phyloP scores from a whole-genome alignment of 441 rosid genomes.

The Mallotus repandus region DNA sequence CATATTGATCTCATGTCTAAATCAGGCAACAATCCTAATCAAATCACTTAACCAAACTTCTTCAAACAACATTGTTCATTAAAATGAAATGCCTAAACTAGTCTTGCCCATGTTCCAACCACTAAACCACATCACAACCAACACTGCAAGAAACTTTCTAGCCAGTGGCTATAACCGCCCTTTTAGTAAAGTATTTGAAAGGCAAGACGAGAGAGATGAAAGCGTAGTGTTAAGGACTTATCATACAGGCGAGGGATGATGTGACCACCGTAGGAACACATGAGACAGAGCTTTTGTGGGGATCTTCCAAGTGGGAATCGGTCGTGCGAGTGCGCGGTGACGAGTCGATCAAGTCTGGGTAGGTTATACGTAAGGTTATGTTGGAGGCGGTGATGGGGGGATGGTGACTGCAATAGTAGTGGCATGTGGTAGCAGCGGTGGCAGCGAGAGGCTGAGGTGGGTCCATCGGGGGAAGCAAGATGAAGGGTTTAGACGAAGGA shows the following conservation, averaged over 20 bases:
- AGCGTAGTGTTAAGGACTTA: constrained; percentile 65
- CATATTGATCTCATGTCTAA: no score
- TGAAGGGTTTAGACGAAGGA: background rate
- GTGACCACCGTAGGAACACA: constrained; percentile 96
- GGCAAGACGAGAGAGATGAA: constrained; percentile 51
- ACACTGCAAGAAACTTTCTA: no score
- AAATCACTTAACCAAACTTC: no score
- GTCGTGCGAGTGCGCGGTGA: constrained; percentile 82
- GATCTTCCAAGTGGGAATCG: constrained; percentile 66
- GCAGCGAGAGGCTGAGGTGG: constrained; percentile 28
- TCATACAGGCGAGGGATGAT: constrained; percentile 95
- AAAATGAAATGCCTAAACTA: no score
- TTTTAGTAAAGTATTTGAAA: constrained; percentile 47
- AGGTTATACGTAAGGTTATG: constrained; percentile 17
- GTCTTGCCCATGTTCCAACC: no score
- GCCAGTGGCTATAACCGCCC: constrained; percentile 26
- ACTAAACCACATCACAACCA: no score
- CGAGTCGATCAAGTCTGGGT: constrained; percentile 66
- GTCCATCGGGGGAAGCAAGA: constrained; percentile 23
- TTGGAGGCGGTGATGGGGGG: constrained; percentile 8
- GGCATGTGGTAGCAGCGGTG: constrained; percentile 20
- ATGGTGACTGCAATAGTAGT: constrained; percentile 18
- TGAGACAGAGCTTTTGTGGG: constrained; percentile 81
- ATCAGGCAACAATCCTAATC: no score
- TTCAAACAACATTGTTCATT: no score